A percentile compares a stretch with the other conserved stretches of the same genome.
Conservation (phyloP, 2,329 filamentous ascomycete genomes). For the Teratosphaeria epicoccoides region DNA sequence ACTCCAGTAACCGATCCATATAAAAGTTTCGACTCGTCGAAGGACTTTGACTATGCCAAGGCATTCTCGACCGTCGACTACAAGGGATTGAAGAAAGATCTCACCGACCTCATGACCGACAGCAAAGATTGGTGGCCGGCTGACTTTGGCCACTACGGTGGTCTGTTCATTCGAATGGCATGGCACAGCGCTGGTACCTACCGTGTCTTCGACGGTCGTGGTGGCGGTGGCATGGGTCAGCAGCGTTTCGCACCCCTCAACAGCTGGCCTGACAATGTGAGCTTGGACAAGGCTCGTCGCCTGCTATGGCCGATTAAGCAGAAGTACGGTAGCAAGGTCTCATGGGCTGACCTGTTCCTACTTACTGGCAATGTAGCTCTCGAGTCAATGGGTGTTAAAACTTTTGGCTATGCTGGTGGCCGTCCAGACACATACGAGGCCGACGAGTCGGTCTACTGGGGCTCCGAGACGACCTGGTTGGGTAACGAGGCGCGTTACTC, state of each 20-base stretch:
- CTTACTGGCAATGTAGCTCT: constrained; percentile 67
- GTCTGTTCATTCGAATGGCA: constrained; percentile 69
- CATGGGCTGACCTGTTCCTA: constrained; percentile 64
- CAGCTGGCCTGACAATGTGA: constrained; percentile 72
- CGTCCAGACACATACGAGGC: constrained; percentile 64
- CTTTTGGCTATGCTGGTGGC: constrained; percentile 63
- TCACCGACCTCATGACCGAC: constrained; percentile 61
- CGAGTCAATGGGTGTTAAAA: constrained; percentile 65
- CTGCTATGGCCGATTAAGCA: constrained; percentile 75
- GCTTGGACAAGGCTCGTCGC: constrained; percentile 68
- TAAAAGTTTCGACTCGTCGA: constrained; percentile 26
- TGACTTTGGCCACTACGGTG: constrained; percentile 71
- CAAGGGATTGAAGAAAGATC: constrained; percentile 61
- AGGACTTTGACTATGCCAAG: constrained; percentile 56
- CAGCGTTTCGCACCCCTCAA: constrained; percentile 73
- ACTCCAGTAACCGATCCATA: constrained; percentile 53
- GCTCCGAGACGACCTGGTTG: constrained; percentile 62
- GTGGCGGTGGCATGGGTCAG: constrained; percentile 60
- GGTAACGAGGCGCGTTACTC: constrained; percentile 63
- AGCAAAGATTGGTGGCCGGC: constrained; percentile 76
- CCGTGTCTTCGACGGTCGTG: constrained; percentile 63
- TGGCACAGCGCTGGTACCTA: constrained; percentile 76
- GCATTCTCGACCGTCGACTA: constrained; percentile 67
- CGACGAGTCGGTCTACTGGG: constrained; percentile 69
- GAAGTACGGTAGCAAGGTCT: constrained; percentile 75